These are phyloP conservation scores for Sordariomycetes sp. DNA, from an alignment of 2,329 filamentous ascomycete genomes.

Conservation along the genomic window DNA sequence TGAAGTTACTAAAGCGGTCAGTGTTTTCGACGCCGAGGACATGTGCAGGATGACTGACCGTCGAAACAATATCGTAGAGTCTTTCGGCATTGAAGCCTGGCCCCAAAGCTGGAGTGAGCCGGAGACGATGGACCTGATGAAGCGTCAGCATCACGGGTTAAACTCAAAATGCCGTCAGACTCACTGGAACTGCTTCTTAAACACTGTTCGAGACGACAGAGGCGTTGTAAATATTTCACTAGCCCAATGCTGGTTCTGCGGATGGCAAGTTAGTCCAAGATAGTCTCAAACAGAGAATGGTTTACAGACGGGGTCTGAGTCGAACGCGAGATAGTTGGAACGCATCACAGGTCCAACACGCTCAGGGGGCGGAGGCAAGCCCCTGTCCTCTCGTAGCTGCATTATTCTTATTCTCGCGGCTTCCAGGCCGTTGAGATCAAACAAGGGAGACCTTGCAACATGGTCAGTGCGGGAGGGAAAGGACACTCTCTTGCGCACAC, in stretches of 20 bases:
- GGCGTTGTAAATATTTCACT: conserved; percentile 50
- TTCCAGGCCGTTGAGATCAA: conserved; percentile 47
- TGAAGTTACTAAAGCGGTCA: conserved; percentile 33
- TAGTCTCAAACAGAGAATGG: no score
- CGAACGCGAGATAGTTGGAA: conserved; percentile 16
- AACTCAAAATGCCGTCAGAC: conserved; percentile 3
- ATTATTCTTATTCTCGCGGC: conserved; percentile 37
- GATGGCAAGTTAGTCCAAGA: no score
- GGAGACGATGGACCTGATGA: conserved; percentile 33
- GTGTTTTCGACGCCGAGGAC: neutral
- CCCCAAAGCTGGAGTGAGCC: conserved; percentile 35
- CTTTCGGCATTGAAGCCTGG: conserved; percentile 31
- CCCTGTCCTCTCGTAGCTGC: conserved; percentile 40
- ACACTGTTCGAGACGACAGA: conserved; percentile 37
- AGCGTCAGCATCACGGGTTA: neutral
- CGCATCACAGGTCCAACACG: conserved; percentile 23
- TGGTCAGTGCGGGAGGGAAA: conserved; percentile 8
- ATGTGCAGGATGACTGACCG: conserved; percentile 27
- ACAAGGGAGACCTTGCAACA: conserved; percentile 30
- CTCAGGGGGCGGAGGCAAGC: conserved; percentile 32
- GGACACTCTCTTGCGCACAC: conserved; percentile 4
- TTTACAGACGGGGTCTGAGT: conserved; percentile 14
- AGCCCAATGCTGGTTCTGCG: conserved; percentile 52
- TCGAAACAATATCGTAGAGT: conserved; percentile 44
- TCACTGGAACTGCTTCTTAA: conserved; percentile 30